Percentiles rank a stretch among this genome's conserved stretches.
Conservation (phyloP, 164 flowering plant species). For the Houttuynia cordata region DNA sequence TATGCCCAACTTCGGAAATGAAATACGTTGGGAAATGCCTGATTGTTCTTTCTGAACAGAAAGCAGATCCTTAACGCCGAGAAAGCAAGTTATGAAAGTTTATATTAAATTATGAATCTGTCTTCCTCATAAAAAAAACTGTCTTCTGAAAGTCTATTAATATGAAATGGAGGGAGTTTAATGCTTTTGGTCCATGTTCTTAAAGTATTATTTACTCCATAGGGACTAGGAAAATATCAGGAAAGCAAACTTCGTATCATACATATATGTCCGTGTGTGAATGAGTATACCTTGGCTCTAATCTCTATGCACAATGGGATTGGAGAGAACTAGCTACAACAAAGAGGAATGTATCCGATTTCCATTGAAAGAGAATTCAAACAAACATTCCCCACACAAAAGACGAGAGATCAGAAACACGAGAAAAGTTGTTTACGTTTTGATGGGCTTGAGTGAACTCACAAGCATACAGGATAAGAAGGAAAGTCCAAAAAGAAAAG, state of each 20-base stretch:
- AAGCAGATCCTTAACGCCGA: too few species aligned
- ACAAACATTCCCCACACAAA: constrained; percentile 1
- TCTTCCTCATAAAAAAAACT: too few species aligned
- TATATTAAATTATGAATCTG: too few species aligned
- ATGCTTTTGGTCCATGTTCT: constrained; percentile 3
- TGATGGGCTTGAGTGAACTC: too few species aligned
- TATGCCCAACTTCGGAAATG: not conserved
- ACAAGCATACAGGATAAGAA: not conserved
- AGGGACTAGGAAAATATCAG: constrained; percentile 7
- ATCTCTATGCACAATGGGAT: not conserved
- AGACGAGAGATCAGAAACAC: not conserved
- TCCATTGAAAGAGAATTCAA: not conserved
- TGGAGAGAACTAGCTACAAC: not conserved
- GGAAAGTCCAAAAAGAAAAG: constrained; percentile 27
- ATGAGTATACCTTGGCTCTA: not conserved
- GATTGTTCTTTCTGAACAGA: too few species aligned
- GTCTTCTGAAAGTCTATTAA: too few species aligned
- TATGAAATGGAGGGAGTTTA: not conserved
- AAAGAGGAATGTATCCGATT: constrained; percentile 5
- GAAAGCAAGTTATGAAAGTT: too few species aligned
- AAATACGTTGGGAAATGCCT: too few species aligned
- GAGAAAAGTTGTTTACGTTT: not conserved
- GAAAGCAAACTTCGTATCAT: constrained; percentile 12
- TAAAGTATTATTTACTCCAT: constrained; percentile 4
- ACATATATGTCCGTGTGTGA: constrained; percentile 1